These are phyloP conservation scores for Alloascoidea africana DNA, from an alignment of 805 yeast species.

Conservation along the genomic window DNA sequence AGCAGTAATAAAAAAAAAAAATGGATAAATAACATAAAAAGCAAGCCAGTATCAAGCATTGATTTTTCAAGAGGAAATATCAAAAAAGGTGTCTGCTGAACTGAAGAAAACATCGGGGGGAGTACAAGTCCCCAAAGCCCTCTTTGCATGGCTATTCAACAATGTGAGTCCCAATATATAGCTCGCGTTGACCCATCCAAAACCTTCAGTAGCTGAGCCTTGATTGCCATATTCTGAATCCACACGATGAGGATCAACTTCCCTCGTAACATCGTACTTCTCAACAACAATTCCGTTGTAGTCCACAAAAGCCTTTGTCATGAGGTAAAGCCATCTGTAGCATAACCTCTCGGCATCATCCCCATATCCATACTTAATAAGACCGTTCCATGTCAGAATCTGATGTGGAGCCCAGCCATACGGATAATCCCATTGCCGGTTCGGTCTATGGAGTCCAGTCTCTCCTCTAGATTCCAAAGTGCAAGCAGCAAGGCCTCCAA, in stretches of 20 bases:
- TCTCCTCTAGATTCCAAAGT: conserved; percentile 62
- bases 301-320: conserved; percentile 83
- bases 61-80: too few relatives aligned
- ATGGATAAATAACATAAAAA: too few relatives aligned
- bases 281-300: conserved; percentile 92
- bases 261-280: conserved; percentile 79
- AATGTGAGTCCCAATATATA: conserved; percentile 58
- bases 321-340: conserved; percentile 79
- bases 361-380: conserved; percentile 52
- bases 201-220: conserved; percentile 90
- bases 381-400: conserved; percentile 87
- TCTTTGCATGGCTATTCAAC: conserved; percentile 46
- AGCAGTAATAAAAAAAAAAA: too few relatives aligned
- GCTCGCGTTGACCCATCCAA: conserved; percentile 96
- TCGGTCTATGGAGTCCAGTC: conserved; percentile 58
- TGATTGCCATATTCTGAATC: conserved; percentile 96
- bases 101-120: conserved; percentile 56
- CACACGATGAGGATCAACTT: conserved; percentile 77
- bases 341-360: conserved; percentile 55
- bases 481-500: conserved; percentile 84
- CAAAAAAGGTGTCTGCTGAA: neutral
- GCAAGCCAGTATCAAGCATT: too few relatives aligned
- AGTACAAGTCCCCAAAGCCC: conserved; percentile 70
- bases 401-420: conserved; percentile 99
- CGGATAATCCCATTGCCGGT: conserved; percentile 97